Conservation (phyloP, 208 protist genomes). For the Herpetomonas samuelpessoai region DNA sequence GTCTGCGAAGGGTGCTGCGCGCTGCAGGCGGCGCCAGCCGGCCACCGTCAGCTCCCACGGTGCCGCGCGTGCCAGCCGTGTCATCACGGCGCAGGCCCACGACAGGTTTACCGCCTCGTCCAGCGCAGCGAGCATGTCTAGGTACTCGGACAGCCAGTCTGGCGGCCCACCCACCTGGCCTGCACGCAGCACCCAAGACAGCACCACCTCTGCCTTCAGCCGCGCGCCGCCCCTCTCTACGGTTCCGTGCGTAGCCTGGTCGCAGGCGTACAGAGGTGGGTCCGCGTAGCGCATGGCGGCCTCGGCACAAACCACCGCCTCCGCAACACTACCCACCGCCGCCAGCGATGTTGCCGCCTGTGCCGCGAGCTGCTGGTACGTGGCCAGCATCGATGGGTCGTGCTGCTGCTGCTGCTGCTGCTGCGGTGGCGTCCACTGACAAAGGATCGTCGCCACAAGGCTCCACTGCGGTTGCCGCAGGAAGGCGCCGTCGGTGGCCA, state of each 20-base stretch:
- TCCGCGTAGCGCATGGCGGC: background rate
- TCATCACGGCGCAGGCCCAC: slow-evolving; percentile 13
- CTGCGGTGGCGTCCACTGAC: too few species aligned
- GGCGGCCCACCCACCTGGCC: slow-evolving; percentile 1
- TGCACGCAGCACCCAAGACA: slow-evolving; percentile 5
- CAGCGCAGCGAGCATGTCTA: background rate
- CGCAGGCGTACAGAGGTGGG: too few species aligned
- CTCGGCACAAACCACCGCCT: background rate
- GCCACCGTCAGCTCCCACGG: slow-evolving; percentile 9
- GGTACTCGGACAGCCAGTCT: slow-evolving; percentile 17
- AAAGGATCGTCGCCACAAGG: background rate
- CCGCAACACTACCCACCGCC: background rate
- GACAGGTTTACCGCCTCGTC: slow-evolving; percentile 9
- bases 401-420: too few species aligned
- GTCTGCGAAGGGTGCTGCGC: slow-evolving; percentile 8
- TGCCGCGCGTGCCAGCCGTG: slow-evolving; percentile 6
- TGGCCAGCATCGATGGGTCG: background rate
- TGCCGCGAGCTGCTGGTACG: background rate
- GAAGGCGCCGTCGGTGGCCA: background rate
- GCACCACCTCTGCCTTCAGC: slow-evolving; percentile 1
- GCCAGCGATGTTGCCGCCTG: background rate
- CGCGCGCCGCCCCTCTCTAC: too few species aligned
- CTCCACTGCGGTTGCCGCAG: background rate
- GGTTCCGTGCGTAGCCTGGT: background rate
- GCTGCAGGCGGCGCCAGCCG: slow-evolving; percentile 10